Evolutionary conservation across 129 eudicot species (phyloP).

Genomic region (Silybum marianum): DNA sequence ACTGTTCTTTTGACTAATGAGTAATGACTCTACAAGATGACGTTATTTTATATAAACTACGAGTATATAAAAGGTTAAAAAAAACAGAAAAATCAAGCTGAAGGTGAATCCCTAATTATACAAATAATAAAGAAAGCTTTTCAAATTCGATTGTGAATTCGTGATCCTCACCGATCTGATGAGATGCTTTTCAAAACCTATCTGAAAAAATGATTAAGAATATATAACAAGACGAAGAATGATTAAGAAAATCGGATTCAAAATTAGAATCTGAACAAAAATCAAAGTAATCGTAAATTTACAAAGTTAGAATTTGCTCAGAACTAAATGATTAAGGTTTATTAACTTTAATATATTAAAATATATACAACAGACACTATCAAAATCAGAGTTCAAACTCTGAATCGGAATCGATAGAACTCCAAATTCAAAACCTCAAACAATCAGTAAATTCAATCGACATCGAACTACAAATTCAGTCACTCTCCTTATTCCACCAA

Average conservation of each 20-base stretch:
- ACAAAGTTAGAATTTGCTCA: constrained; percentile 3
- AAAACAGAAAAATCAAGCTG: constrained; percentile 14
- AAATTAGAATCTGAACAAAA: background rate
- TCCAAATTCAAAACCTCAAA: constrained; percentile 9
- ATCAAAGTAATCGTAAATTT: no score
- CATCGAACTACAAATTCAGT: constrained; percentile 1
- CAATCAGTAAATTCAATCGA: background rate
- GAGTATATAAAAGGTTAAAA: background rate
- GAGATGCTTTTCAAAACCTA: background rate
- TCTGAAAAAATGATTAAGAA: background rate
- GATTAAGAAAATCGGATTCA: no score
- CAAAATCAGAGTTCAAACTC: background rate
- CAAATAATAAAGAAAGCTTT: background rate
- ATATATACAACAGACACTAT: no score
- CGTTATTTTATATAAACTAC: background rate
- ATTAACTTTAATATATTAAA: background rate
- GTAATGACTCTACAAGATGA: constrained; percentile 11
- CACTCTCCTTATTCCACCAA: background rate
- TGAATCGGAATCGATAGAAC: background rate
- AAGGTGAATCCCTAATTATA: background rate
- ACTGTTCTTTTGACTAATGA: background rate
- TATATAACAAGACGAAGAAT: background rate
- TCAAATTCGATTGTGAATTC: background rate
- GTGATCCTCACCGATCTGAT: constrained; percentile 1
- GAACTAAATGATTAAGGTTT: background rate